Evolutionary conservation across 208 protist genomes (phyloP).

Genomic region (Leishmania braziliensis): DNA sequence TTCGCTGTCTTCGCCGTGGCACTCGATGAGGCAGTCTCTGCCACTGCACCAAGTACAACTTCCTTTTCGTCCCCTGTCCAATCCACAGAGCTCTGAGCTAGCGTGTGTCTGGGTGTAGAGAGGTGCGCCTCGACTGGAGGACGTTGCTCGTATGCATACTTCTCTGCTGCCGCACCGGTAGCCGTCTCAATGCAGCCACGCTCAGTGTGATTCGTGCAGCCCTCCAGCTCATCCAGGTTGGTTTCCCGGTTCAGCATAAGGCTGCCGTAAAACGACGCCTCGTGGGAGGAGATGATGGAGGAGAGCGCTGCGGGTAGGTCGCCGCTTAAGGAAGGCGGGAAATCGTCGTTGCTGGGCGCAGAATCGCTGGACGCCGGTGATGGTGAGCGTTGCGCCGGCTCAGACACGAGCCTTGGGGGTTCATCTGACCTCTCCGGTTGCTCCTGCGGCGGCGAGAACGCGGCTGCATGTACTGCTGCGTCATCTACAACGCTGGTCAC

Average conservation of each 20-base stretch:
- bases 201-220: neutral
- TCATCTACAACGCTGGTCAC: neutral
- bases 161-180: neutral
- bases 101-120: neutral
- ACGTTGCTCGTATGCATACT: neutral
- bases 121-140: neutral
- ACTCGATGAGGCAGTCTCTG: neutral
- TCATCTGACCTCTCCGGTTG: neutral
- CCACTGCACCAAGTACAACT: neutral
- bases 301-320: neutral
- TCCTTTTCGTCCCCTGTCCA: neutral
- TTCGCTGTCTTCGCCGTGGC: neutral
- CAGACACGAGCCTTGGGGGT: neutral
- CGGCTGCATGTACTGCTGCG: neutral
- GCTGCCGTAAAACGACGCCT: conserved; percentile 25
- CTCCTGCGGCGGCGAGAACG: neutral
- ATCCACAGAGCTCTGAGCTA: neutral
- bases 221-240: conserved; percentile 2
- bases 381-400: neutral
- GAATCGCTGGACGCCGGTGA: neutral
- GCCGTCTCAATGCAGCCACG: neutral
- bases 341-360: neutral
- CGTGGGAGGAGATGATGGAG: conserved; percentile 31
- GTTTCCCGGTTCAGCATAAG: conserved; percentile 6
- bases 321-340: neutral